Evolutionary conservation across 2,329 filamentous ascomycete species (phyloP), one percentile per base, ranked within the genome.

Genomic region (Colletotrichum orbiculare): DNA sequence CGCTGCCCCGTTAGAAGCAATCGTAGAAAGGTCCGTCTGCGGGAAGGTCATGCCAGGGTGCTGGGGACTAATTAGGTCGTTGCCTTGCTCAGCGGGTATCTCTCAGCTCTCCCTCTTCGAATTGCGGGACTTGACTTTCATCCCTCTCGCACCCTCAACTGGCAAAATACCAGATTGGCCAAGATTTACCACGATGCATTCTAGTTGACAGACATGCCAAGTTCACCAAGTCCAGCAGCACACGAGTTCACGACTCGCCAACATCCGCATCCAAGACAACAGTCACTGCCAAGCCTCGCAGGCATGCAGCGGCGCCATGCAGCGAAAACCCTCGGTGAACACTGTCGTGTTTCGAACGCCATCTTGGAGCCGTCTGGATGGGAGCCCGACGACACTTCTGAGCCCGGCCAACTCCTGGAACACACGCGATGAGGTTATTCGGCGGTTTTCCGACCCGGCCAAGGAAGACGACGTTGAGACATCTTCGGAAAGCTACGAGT

Each of bases 371-470:
- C 60, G 48, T 43, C 47, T 46, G 15, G 54, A 59, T 37, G 64
- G 60, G 42, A 66, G 64, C 48, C 60, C 60, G 48, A 66, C 48
- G 59, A 64, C 35, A 9, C 34, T 46, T 2, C 35, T 48, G 6
- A 64, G 48, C 38, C 64, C 60, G 39, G n/a, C 33, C 4, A n/a
- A 49, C n/a, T 34, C 47, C 10, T 66, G 60, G 60, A 59, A 54
- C 33, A 38, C 64, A 8, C 54, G 34, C 43, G 70, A 59, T 57
- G 68, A 69, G 41, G 34, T 67, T 15, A 57, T 72, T 25, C 60
- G 69, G n/a, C 67, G 71, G n/a, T 72, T 72, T 49, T 71, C 70
- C n/a, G 64, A 70, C 8, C 66, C 71, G 8, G 67, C 70, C 2
- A 50, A 56, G 35, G 57, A 66, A 6, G 53, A 59, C 15, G 63